Evolutionary conservation across 306 rosid genomes (phyloP), one percentile per base, ranked within the genome.

Genomic region (Cyclanthera cordifolia): DNA sequence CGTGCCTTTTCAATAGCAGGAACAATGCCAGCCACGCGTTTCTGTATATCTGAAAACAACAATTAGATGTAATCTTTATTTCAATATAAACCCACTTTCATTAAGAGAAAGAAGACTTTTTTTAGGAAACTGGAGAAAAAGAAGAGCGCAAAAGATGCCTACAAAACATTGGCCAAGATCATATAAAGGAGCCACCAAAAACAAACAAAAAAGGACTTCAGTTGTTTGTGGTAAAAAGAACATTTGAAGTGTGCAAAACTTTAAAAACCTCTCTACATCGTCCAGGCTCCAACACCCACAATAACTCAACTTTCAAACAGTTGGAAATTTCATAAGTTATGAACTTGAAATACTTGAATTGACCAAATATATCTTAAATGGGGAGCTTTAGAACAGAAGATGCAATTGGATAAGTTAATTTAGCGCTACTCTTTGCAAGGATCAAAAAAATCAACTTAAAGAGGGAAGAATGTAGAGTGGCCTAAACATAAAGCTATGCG

Each of bases 1-100:
- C 95, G 88, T 72, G 94, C 99, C 82, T 90, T 93, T 84, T 86
- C 95, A 52, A 90, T 90, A 39, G 88, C 86, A 59, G 95, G 94
- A 72, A 90, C 90, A 41, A 90, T 82, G 60, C 86, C 87, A 72
- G 95, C 88, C 78, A 90, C 81, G 77, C 46, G 76, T 69, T 85
- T 86, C 73, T 90, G 91, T 67, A 73, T 86, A 76, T 87, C 99
- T 93, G 84, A 30, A 68, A 74, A 59, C 54, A 70, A 73, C 78
- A 82, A 47, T 16, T 46, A 58, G 43, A 28, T 6, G 11, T 20
- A 0, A 54, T 24, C 16, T 23, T 23, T 54, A 32, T 23, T 21
- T 21, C 32, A 53, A 21, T 23, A 30, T 24, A 54, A 54, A 54
- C 27, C 3, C 8, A 3, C 9, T 54, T 24, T 54, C 34, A 54